Conservation (phyloP, 495 filamentous ascomycete genomes). For the Bacidia gigantensis region DNA sequence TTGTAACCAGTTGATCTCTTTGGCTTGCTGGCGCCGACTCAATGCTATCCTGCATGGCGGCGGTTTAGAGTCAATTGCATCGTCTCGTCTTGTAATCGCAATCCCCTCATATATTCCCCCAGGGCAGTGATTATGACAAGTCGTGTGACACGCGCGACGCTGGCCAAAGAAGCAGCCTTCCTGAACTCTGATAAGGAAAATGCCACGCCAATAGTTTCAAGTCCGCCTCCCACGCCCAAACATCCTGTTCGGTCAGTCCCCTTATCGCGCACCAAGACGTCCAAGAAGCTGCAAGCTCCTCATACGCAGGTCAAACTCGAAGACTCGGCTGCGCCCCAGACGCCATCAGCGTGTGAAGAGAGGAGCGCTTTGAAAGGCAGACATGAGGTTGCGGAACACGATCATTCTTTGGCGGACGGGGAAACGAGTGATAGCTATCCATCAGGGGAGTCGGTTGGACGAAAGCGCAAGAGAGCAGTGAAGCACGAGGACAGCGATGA, state of each 20-base stretch:
- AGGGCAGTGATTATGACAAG: constrained; percentile 9
- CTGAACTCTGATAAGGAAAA: constrained; percentile 4
- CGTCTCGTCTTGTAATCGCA: too few species aligned
- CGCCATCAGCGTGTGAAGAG: neutral
- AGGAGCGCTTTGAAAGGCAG: neutral
- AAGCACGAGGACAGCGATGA: neutral
- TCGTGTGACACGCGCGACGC: constrained; percentile 21
- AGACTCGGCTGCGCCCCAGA: neutral
- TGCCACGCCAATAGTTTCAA: constrained; percentile 3
- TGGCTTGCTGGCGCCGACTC: too few species aligned
- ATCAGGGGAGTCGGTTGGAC: neutral
- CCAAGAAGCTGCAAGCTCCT: neutral
- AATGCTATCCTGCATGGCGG: neutral
- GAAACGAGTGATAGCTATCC: neutral
- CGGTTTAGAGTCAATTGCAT: neutral
- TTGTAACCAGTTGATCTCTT: too few species aligned
- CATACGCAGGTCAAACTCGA: constrained; percentile 5
- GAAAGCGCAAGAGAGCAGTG: constrained; percentile 17
- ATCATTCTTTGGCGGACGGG: neutral
- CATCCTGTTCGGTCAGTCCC: neutral
- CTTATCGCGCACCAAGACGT: neutral
- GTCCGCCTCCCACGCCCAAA: constrained; percentile 5
- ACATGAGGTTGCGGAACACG: neutral
- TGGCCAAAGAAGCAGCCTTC: constrained; percentile 16
- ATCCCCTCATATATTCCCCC: too few species aligned